Conservation (phyloP, 495 filamentous ascomycete genomes). For the Trichocladium antarcticum region DNA sequence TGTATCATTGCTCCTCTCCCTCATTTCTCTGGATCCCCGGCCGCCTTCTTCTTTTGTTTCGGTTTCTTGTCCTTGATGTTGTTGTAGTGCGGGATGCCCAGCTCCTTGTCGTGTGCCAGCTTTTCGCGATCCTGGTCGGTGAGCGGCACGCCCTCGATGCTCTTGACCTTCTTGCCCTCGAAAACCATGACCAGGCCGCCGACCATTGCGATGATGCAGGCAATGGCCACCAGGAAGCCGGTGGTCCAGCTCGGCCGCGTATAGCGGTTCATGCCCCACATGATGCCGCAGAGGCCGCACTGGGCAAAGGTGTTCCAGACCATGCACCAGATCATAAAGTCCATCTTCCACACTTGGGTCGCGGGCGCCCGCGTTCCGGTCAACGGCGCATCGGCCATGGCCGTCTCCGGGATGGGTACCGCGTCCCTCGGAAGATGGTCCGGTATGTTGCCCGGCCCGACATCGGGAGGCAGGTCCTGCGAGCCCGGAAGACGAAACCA, state of each 20-base stretch:
- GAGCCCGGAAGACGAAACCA: conserved; percentile 62
- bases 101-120: conserved; percentile 36
- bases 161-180: conserved; percentile 55
- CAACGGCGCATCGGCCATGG: conserved; percentile 44
- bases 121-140: conserved; percentile 35
- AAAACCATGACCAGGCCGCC: conserved; percentile 57
- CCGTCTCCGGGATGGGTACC: conserved; percentile 46
- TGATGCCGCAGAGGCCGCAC: conserved; percentile 54
- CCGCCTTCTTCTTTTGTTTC: conserved; percentile 25
- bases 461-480: conserved; percentile 31
- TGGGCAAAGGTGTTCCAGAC: conserved; percentile 70
- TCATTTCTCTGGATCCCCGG: conserved; percentile 9
- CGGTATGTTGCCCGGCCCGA: conserved; percentile 38
- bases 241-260: conserved; percentile 62
- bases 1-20: not conserved
- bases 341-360: conserved; percentile 62
- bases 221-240: conserved; percentile 60
- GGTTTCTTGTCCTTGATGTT: conserved; percentile 44
- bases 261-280: conserved; percentile 68
- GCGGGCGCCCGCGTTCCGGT: conserved; percentile 56
- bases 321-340: conserved; percentile 67
- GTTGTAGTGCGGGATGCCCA: conserved; percentile 43
- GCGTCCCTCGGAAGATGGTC: conserved; percentile 24
- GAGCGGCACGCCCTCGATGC: conserved; percentile 50
- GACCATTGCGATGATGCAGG: conserved; percentile 53